A percentile compares a stretch with the other conserved stretches of the same genome.
Evolutionary conservation across 192 early-diverging fungal species (phyloP).

Genomic region (Coemansia sp.): DNA sequence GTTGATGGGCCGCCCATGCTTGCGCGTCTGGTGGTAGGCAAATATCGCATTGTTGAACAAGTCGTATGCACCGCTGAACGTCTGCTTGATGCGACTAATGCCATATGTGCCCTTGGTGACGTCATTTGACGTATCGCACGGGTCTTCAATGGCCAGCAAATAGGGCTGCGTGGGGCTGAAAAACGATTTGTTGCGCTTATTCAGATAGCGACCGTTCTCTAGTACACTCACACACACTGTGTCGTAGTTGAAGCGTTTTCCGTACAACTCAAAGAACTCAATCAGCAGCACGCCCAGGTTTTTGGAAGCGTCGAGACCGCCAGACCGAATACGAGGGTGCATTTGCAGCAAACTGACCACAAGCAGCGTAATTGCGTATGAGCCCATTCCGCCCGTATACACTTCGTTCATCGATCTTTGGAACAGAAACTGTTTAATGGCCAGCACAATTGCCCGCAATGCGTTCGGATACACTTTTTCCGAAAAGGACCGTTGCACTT

Average conservation of each 20-base stretch:
- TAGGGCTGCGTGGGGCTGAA: conserved; percentile 31
- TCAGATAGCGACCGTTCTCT: conserved; percentile 59
- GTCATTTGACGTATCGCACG: conserved; percentile 58
- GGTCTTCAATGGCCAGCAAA: conserved; percentile 60
- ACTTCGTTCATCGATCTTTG: conserved; percentile 81
- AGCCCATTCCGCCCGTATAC: conserved; percentile 84
- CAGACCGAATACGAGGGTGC: conserved; percentile 74
- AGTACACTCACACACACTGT: conserved; percentile 64
- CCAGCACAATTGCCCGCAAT: conserved; percentile 68
- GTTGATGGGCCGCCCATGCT: conserved; percentile 50
- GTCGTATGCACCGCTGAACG: conserved; percentile 52
- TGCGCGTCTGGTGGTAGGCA: conserved; percentile 54
- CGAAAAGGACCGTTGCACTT: conserved; percentile 59
- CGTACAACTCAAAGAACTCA: conserved; percentile 93
- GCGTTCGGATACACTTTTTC: conserved; percentile 57
- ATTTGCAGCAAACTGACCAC: conserved; percentile 82
- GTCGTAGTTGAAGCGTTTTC: conserved; percentile 70
- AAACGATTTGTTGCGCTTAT: conserved; percentile 30
- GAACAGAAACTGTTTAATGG: conserved; percentile 84
- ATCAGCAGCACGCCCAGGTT: conserved; percentile 89
- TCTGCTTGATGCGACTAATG: conserved; percentile 48
- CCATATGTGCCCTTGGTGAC: conserved; percentile 55
- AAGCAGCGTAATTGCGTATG: conserved; percentile 77
- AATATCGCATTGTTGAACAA: conserved; percentile 50
- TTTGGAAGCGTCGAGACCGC: conserved; percentile 59